Base-by-base conservation (phyloP, 2,329 filamentous ascomycete genomes). In the Penicillium sp. region DNA sequence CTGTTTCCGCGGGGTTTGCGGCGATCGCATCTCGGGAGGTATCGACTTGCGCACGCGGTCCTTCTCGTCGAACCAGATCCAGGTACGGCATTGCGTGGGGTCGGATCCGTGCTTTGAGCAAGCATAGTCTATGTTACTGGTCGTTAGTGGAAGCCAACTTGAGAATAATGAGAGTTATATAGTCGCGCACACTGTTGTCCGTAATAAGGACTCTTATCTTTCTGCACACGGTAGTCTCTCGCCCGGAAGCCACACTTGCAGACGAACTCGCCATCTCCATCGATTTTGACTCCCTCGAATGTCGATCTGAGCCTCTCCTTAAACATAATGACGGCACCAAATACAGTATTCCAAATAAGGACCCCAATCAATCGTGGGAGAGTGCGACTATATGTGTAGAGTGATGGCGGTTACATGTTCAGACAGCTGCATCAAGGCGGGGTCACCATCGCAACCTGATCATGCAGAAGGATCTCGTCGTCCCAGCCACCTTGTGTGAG, bases 1-100 rank as follows among this genome's bases (percentile, higher is more conserved):
- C 26, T 61, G 54, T 31, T 58, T 61, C 9, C 48, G 54, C 21
- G 60, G 58, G 7, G 58, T 61, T 44, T 44, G 54, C 19, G 54
- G 60, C 1, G 54, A 35, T 44, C 30, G 50, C 54, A 56, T 45
- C 3, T 41, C 44, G 2, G 48, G 44, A 9, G 53, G 54, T 26
- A 58, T 54, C 13, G 44, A 13, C 3, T 17, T 30, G 30, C 31
- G 19, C 21, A 61, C 54, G 17, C n/a, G 17, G 8, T 53, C 48
- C 19, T 21, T n/a, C 30, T 61, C 60, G 19, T 54, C 41, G 23
- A 47, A 53, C 60, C 60, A 61, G 21, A 61, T 54, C 45, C 7
- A 47, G 1, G 30, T 48, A 2, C 7, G 3, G 26, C 60, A 61
- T 26, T 44, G 38, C 30, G 35, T 35, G 13, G 53, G 29, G 35